Evolutionary conservation across 257 asterid genomes (phyloP), one percentile per base, ranked within the genome.

Genomic region (Rhazya stricta): DNA sequence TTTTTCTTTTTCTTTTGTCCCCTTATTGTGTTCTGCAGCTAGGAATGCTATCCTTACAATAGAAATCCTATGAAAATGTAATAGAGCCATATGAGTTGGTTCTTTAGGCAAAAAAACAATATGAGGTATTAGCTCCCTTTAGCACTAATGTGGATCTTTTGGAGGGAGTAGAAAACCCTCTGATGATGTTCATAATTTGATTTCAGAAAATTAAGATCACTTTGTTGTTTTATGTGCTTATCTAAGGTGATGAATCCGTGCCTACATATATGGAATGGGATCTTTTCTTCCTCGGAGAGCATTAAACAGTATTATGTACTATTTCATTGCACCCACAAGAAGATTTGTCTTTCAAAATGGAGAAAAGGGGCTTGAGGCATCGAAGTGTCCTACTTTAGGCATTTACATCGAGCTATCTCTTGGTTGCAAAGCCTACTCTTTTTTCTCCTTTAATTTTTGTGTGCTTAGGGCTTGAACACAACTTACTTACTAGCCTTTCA

Each of bases 121-220:
- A 42, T 5, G 15, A 21, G 27, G 37, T 27, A 25, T 58, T 58
- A 19, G 42, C 42, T 62, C n/a, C n/a, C 37, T 73, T 67, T 66
- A 42, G 71, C 56, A 53, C 21, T 73, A 45, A 15, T 68, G n/a
- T 67, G 71, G 69, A 74, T 48, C 42, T 21, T 67, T n/a, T 54
- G 81, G 36, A 41, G 12, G 50, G 71, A 23, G 9, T 2, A 27
- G 54, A 0, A 45, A 32, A 13, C 19, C 25, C 27, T 29, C 21
- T 19, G 12, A 58, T 25, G 32, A 30, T 30, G 7, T 42, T 43
- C 23, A n/a, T 18, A 27, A 50, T 69, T 43, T 27, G 25, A 32
- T 69, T 25, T 42, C 34, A 25, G 73, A 41, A 42, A n/a, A 25
- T 41, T 19, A 43, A 68, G 32, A 43, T 46, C 16, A 6, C 19